These are phyloP conservation scores for Colletotrichum scovillei DNA, from an alignment of 2,329 filamentous ascomycete species.

Conservation along the genomic window DNA sequence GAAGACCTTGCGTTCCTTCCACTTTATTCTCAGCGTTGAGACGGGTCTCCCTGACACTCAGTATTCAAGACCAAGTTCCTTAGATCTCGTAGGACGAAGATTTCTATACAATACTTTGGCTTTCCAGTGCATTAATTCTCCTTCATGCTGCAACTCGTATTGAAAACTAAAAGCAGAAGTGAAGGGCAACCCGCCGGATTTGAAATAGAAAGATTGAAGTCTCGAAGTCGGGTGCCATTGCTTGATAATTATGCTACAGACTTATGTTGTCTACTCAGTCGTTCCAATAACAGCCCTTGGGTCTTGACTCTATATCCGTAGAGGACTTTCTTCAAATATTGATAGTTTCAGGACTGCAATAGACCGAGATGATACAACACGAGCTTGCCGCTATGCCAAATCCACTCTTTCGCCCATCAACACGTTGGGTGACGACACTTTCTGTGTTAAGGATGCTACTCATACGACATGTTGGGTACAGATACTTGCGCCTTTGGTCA, in stretches of 20 bases:
- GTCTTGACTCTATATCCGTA: not conserved
- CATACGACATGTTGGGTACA: not conserved
- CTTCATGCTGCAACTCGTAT: not conserved
- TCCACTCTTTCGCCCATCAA: not conserved
- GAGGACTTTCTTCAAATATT: not conserved
- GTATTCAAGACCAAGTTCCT: not conserved
- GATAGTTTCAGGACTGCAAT: not conserved
- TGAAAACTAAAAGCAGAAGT: not conserved
- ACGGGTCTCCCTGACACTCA: too few relatives aligned
- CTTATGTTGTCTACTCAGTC: not conserved
- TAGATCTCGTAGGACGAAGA: not conserved
- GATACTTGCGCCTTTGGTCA: not conserved
- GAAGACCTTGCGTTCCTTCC: too few relatives aligned
- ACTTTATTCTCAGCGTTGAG: too few relatives aligned
- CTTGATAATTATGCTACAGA: not conserved
- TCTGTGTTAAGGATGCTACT: not conserved
- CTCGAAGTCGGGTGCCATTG: not conserved
- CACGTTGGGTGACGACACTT: not conserved
- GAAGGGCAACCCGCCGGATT: not conserved
- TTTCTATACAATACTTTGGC: not conserved
- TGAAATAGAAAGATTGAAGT: not conserved
- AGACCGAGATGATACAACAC: not conserved
- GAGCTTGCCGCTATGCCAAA: not conserved
- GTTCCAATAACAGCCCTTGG: not conserved
- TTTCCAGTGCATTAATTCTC: not conserved